Evolutionary conservation across 192 early-diverging fungal genomes (phyloP), one percentile per base, ranked within the genome.

Genomic region (Radiomyces spectabilis): DNA sequence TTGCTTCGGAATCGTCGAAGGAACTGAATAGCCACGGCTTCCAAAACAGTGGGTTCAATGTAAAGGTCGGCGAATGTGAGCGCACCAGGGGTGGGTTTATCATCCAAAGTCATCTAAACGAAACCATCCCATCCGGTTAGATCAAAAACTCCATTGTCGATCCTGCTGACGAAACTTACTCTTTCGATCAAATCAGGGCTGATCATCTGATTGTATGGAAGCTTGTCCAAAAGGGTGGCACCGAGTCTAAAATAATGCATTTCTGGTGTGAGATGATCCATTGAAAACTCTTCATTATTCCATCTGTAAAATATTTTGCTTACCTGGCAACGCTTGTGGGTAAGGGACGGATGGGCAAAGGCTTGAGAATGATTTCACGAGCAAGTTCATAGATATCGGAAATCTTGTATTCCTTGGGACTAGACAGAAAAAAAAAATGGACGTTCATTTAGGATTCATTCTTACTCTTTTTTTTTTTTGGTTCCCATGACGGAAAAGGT

Each of bases 171-270:
- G n/a, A n/a, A 5, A 62, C 75, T 51, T 63, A 81, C 80, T 52
- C 87, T 73, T 53, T 94, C 90, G 46, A 95, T 78, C 68, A 93
- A 87, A 68, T 98, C 90, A 37, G 91, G 82, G 57, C 81, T 76
- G 72, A 73, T 25, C 55, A 92, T 79, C 46, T 87, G 77, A 42
- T 86, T 86, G 79, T 79, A 87, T 39, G 85, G 84, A 64, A 85
- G 54, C 40, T 79, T 65, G 74, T 89, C 80, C 56, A 82, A 66
- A 19, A 74, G 59, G 39, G 73, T 69, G 10, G 85, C 87, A 5
- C 79, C 53, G 54, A 81, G 63, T 59, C 61, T 63, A 37, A 3
- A 12, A 53, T n/a, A n/a, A n/a, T n/a, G n/a, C n/a, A n/a, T n/a
- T n/a, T n/a, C n/a, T n/a, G n/a, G 25, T 8, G 53, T 74, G 44